Evolutionary conservation across 73 alveolate species (phyloP), one percentile per base, ranked within the genome.

Genomic region (Paramecium pentaurelia): DNA sequence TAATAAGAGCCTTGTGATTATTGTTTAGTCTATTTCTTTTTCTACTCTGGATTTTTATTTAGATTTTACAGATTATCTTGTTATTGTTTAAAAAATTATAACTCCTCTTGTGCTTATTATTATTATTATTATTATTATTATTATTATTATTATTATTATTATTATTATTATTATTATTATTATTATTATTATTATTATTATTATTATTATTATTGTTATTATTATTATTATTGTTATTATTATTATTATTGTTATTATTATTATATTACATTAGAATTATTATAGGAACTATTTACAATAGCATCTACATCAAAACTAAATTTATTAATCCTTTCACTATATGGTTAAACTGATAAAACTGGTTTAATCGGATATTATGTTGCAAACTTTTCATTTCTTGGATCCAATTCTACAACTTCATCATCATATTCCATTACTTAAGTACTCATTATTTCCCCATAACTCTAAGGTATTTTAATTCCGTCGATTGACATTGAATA

Each of bases 401-500:
- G 38, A 36, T 75, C 88, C 11, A 75, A 38, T 75, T 38, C 58
- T 3, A 38, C 88, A n/a, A 42, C 60, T 40, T 87, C 88, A 40
- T 87, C 88, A 87, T 73, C 42, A 20, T 87, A 36, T 36, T 59
- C 71, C 0, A 28, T 64, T 1, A 36, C 77, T 6, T 51, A 42
- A 12, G 42, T 64, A 27, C 60, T 30, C 58, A 87, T 59, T 14
- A 86, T 71, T 89, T 77, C 94, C 34, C 94, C 94, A 47, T 89
- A 89, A 32, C 92, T 71, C 73, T 71, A 89, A 4, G 94, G 92
- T 27, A 89, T 42, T 71, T 54, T 89, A 8, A 89, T 70, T 44
- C 94, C 94, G 44, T 89, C 86, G 27, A 89, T 89, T 6, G 80
- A 30, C 10, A 40, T 89, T 22, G 75, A 32, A 45, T 89, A 89